A percentile compares a stretch with the other conserved stretches of the same genome.
These are phyloP conservation scores for Beverwykella pulmonaria DNA, from an alignment of 495 filamentous ascomycete species.

Conservation along the genomic window DNA sequence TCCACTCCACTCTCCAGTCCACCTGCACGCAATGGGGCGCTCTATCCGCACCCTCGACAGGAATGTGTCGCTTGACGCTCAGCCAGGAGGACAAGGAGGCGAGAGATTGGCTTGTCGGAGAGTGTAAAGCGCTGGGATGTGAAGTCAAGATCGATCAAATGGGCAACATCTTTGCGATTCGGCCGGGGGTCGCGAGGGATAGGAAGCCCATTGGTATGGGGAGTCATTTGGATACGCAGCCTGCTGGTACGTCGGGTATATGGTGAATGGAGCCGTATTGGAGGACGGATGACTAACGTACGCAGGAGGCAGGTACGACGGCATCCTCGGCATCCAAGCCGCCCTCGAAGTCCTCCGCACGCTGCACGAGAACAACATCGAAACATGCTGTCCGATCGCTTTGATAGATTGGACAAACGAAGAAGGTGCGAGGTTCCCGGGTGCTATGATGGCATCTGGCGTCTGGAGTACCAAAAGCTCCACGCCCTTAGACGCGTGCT, in stretches of 20 bases:
- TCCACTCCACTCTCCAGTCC: slow-evolving; percentile 26
- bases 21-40: slow-evolving; percentile 37
- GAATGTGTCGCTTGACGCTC: slow-evolving; percentile 37
- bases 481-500: slow-evolving; percentile 20
- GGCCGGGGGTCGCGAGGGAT: slow-evolving; percentile 22
- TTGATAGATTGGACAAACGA: slow-evolving; percentile 42
- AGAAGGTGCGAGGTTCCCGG: slow-evolving; percentile 39
- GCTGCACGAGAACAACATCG: slow-evolving; percentile 29
- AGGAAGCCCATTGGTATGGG: slow-evolving; percentile 50
- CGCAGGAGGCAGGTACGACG: slow-evolving; percentile 39
- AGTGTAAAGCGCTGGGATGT: slow-evolving; percentile 33
- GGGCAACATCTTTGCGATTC: slow-evolving; percentile 41
- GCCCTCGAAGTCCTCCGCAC: slow-evolving; percentile 37
- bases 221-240: slow-evolving; percentile 52
- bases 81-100: slow-evolving; percentile 32
- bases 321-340: slow-evolving; percentile 39
- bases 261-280: no score
- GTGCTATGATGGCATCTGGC: slow-evolving; percentile 40
- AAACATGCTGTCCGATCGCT: slow-evolving; percentile 34
- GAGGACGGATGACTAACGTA: slow-evolving; percentile 10
- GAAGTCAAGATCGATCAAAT: slow-evolving; percentile 36
- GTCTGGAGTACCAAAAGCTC: slow-evolving; percentile 35
- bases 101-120: slow-evolving; percentile 35
- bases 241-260: slow-evolving; percentile 21
- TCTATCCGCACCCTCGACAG: slow-evolving; percentile 23